Evolutionary conservation across 2,329 filamentous ascomycete species (phyloP), one percentile per base, ranked within the genome.

Genomic region (Claviceps purpurea): DNA sequence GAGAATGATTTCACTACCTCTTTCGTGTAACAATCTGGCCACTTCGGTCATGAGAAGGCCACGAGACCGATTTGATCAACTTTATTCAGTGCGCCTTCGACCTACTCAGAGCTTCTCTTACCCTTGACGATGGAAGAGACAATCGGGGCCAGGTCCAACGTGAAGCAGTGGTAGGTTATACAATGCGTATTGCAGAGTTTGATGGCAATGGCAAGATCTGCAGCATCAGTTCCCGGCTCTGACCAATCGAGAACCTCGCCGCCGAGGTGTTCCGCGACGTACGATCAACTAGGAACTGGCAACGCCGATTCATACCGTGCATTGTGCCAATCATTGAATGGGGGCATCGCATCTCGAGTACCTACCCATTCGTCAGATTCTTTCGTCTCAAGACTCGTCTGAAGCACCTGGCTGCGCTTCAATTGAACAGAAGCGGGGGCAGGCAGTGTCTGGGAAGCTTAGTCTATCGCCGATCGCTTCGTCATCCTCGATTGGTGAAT

Each of bases 161-260:
- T 22, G 30, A 47, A 24, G 46, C 46, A 39, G 20, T 43, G 57
- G 13, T 53, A 57, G 53, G 54, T 55, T 30, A 56, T 57, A 18
- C 53, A 56, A 44, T 61, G 60, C 52, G 46, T 20, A 14, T 54
- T 52, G 22, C 52, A 51, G 60, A 66, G 52, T 30, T 30, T 65
- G 18, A 34, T n/a, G 72, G 68, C 46, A 63, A 68, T 57, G 55
- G 59, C 16, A 50, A 61, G 37, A 62, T 67, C 50, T 76, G 74
- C 59, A 70, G 75, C 60, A 77, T 73, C 50, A 76, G 73, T 10
- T 60, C 62, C 64, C 26, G 71, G 76, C 55, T 77, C 75, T 58
- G 69, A 66, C 48, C 68, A 74, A 47, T 38, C 54, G 71, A 47
- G 65, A 72, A 34, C 71, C 72, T 6, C 65, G 65, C 13, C 69